Evolutionary conservation across 164 flowering plant species (phyloP).

Genomic region (Vitis riparia): DNA sequence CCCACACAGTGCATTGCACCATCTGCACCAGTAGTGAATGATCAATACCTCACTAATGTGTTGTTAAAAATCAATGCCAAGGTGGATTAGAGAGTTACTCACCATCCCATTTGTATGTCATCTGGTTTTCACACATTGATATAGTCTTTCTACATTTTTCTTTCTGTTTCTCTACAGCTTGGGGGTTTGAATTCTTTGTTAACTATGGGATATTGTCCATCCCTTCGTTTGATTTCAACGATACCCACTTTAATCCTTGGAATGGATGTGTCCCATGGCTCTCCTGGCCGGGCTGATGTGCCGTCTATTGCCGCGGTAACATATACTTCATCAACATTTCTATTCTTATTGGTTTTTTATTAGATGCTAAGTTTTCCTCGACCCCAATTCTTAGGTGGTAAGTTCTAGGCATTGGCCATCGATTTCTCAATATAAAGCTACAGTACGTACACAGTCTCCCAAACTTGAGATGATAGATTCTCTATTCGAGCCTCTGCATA

Average conservation of each 20-base stretch:
- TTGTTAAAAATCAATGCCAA: background rate
- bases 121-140: background rate
- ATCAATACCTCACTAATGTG: background rate
- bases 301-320: conserved; percentile 20
- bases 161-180: conserved; percentile 7
- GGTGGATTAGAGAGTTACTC: background rate
- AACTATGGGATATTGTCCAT: background rate
- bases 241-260: conserved; percentile 13
- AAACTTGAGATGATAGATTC: conserved; percentile 26
- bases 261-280: conserved; percentile 21
- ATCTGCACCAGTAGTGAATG: background rate
- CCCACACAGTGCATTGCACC: conserved; percentile 14
- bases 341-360: no score
- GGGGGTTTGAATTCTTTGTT: conserved; percentile 13
- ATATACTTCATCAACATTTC: background rate
- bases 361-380: no score
- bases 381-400: conserved; percentile 18
- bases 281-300: conserved; percentile 12
- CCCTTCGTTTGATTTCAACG: conserved; percentile 4
- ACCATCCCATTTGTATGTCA: background rate
- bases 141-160: background rate
- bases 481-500: conserved; percentile 15
- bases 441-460: conserved; percentile 25
- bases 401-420: conserved; percentile 28
- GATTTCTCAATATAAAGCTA: conserved; percentile 24